Base-by-base conservation (phyloP, 2,329 filamentous ascomycete genomes). In the Trichoderma sp. region DNA sequence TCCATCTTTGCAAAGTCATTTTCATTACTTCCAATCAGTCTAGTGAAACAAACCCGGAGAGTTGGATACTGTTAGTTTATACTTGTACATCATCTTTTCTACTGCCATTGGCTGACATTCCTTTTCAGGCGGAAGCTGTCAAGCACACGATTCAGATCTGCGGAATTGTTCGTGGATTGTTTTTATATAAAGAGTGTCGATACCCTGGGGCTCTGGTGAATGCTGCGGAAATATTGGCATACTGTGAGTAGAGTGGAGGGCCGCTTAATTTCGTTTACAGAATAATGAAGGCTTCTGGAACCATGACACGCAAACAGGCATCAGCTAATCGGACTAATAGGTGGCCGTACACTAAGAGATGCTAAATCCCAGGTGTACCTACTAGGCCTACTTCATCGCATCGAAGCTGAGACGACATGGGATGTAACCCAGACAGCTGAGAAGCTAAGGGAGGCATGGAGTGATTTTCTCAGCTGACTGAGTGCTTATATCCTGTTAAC, bases 201-300 rank as follows among this genome's bases (percentile, higher is more conserved):
- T 71, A 59, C 21, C 66, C 73, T 5, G 73, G 73, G 33, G 73
- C 73, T 3, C n/a, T 75, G 35, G 56, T 72, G 18, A 75, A 75
- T 45, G 66, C 73, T 38, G 65, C 59, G 5, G 73, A 67, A 16
- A 56, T 67, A 18, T 33, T 75, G 4, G 56, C 65, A 31, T 60
- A 60, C 12, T 75, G 73, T 67, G 66, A 67, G 56, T 62, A 53
- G 8, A 67, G 18, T 24, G n/a, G 35, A 9, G 8, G 14, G 41
- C 12, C 41, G 11, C 29, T n/a, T 53, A 3, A 24, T 18, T 67
- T 24, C 24, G 5, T 12, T 21, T 31, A 35, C n/a, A 3, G 45
- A 18, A 8, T 31, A 8, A n/a, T 21, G n/a, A 14, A 53, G 50
- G 50, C 50, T 4, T 24, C 38, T 14, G 6, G 29, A 6, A 29